phyloP scores from a whole-genome alignment of 2,329 filamentous ascomycete genomes.

The Herpotrichia juniperi region DNA sequence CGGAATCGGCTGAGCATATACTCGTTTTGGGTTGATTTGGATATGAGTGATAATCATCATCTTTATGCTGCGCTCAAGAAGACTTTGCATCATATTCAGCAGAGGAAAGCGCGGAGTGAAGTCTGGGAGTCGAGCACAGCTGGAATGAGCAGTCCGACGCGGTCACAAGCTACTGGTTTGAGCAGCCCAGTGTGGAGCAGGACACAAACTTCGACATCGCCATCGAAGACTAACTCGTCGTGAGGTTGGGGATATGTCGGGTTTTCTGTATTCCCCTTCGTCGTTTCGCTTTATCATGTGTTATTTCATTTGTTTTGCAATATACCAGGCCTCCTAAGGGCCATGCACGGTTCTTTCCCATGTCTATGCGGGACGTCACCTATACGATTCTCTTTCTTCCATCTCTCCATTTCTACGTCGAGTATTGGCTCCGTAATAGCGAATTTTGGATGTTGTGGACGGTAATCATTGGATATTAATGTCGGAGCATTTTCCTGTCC shows the following conservation, averaged over 20 bases:
- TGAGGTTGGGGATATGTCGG: background rate
- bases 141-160: conserved; percentile 1
- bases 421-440: background rate
- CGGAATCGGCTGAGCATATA: conserved; percentile 37
- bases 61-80: conserved; percentile 43
- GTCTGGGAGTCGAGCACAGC: conserved; percentile 23
- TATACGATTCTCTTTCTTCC: background rate
- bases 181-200: conserved; percentile 1
- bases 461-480: conserved; percentile 1
- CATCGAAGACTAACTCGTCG: background rate
- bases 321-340: conserved; percentile 2
- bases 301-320: background rate
- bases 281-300: background rate
- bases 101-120: conserved; percentile 33
- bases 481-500: background rate
- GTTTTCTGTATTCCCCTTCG: background rate
- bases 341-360: background rate
- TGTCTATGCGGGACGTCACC: background rate
- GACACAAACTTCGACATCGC: background rate
- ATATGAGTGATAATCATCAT: conserved; percentile 42
- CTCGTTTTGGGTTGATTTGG: conserved; percentile 45
- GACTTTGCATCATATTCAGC: conserved; percentile 39
- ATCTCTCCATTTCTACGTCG: background rate
- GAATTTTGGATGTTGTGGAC: background rate
- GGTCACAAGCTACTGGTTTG: background rate